Evolutionary conservation across 2,329 filamentous ascomycete genomes (phyloP).

Genomic region (Penicillium vulpinum): DNA sequence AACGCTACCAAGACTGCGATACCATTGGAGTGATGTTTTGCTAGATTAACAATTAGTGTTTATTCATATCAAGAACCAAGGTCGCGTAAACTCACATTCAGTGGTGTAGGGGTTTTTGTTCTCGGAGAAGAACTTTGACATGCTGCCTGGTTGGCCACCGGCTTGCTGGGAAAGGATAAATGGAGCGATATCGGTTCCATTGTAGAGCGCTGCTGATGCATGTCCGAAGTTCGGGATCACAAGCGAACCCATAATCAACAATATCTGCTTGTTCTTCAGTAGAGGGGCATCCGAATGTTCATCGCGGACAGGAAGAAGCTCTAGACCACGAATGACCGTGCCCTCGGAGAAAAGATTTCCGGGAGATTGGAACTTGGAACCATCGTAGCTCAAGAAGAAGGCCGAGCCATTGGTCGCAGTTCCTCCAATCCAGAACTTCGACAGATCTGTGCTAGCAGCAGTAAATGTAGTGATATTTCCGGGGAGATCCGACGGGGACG

Average conservation of each 20-base stretch:
- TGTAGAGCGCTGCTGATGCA: conserved; percentile 82
- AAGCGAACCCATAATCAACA: conserved; percentile 84
- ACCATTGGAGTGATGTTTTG: conserved; percentile 43
- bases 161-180: conserved; percentile 75
- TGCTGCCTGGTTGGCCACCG: conserved; percentile 66
- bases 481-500: conserved; percentile 58
- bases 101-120: conserved; percentile 72
- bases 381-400: conserved; percentile 82
- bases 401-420: conserved; percentile 65
- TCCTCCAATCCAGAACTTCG: conserved; percentile 81
- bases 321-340: conserved; percentile 74
- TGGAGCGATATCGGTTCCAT: conserved; percentile 75
- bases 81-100: conserved; percentile 54
- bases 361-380: conserved; percentile 67
- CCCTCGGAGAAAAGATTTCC: conserved; percentile 61
- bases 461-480: conserved; percentile 78
- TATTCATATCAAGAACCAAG: conserved; percentile 13
- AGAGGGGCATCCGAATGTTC: conserved; percentile 65
- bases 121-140: conserved; percentile 81
- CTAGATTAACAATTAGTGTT: conserved; percentile 21
- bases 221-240: conserved; percentile 73
- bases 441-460: conserved; percentile 68
- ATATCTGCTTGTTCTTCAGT: conserved; percentile 65
- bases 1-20: conserved; percentile 50
- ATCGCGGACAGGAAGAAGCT: conserved; percentile 72